Percentiles rank a stretch among this genome's conserved stretches.
Evolutionary conservation across 805 yeast genomes (phyloP).

Genomic region (Schwanniomyces polymorphus): DNA sequence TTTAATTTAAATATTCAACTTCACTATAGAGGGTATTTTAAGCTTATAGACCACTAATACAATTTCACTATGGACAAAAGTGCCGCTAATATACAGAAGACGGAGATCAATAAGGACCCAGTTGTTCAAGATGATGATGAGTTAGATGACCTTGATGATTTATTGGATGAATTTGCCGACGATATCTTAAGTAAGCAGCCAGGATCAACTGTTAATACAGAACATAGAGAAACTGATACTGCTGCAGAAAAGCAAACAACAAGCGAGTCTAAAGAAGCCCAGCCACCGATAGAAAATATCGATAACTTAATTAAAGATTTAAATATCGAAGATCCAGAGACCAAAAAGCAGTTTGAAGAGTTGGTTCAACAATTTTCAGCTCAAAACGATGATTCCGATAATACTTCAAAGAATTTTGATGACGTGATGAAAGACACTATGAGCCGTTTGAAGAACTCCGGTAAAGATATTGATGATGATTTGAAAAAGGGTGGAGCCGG

Average conservation of each 20-base stretch:
- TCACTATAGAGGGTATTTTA: neutral
- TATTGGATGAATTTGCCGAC: slow-evolving; percentile 82
- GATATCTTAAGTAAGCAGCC: slow-evolving; percentile 65
- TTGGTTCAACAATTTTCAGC: slow-evolving; percentile 44
- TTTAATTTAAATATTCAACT: neutral
- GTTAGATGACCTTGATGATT: slow-evolving; percentile 76
- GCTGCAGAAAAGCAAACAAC: slow-evolving; percentile 26
- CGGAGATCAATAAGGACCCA: neutral
- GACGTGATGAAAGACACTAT: slow-evolving; percentile 78
- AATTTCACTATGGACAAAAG: neutral
- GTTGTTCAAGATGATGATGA: slow-evolving; percentile 40
- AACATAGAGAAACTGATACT: slow-evolving; percentile 8
- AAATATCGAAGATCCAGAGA: slow-evolving; percentile 52
- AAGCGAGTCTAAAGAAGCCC: slow-evolving; percentile 22
- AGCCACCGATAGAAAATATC: slow-evolving; percentile 22
- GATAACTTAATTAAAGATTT: slow-evolving; percentile 49
- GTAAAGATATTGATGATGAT: slow-evolving; percentile 65
- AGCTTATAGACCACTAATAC: neutral
- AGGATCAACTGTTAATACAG: slow-evolving; percentile 37
- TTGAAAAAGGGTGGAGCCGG: slow-evolving; percentile 48
- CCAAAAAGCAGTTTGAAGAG: slow-evolving; percentile 50
- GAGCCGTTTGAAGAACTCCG: slow-evolving; percentile 74
- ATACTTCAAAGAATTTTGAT: slow-evolving; percentile 49
- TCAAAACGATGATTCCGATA: slow-evolving; percentile 27
- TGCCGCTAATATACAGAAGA: neutral